Evolutionary conservation across 305 asterid genomes (phyloP), one percentile per base, ranked within the genome.

Genomic region (Fraxinus latifolia): DNA sequence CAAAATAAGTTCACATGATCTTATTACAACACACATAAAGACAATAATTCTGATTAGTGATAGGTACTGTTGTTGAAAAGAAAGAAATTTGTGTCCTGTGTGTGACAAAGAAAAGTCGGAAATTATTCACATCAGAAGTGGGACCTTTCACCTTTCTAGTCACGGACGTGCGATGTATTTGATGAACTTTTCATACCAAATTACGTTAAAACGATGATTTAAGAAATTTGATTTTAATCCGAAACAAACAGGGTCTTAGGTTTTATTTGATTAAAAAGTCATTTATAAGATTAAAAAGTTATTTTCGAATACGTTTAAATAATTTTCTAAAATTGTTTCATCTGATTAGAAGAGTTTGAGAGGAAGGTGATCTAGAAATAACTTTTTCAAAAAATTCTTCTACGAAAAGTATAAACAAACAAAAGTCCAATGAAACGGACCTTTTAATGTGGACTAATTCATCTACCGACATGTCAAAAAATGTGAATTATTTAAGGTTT

Each of bases 1-100:
- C 90, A 85, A 87, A 83, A 85, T 42, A 83, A 70, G 77, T 78
- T 87, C 90, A 87, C 90, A 85, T 80, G 90, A 82, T 65, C 55
- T 80, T 74, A 84, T 67, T 53, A 77, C 79, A 70, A 70, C 17
- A 17, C 21, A 21, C 5, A 12, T 37, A 14, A 78, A 39, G 79
- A 42, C 25, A 42, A 58, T n/a, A 8, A 36, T 55, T 17, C 27
- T 55, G 67, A 55, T 55, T 19, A 55, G 27, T 17, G 67, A 17
- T 17, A 55, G 27, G 25, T 55, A 55, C 27, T 17, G 0, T 55
- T 6, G 12, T 17, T 5, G 25, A 55, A 17, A 55, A 17, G 7
- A 17, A 5, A 5, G 25, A 5, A 42, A 44, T 9, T 67, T 82
- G 2, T 72, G 76, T 78, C 80, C 60, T 55, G 14, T 50, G 19